Base-by-base conservation (phyloP, 2,329 filamentous ascomycete genomes). In the Apiospora marii region DNA sequence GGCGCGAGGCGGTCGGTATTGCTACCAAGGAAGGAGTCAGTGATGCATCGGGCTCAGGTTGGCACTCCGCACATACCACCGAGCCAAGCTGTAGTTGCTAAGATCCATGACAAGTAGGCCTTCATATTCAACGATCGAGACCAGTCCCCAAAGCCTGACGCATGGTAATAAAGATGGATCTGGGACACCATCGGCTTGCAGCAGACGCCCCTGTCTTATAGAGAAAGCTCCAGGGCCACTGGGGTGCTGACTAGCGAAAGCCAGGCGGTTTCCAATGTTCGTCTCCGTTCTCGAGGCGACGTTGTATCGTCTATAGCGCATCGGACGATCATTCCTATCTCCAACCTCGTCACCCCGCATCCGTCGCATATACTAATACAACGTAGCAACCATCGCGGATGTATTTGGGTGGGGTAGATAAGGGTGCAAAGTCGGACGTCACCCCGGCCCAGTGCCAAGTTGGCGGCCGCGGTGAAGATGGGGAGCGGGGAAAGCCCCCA, bases 1-100 rank as follows among this genome's bases (percentile, higher is more conserved):
- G 69, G 64, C 77, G 75, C 16, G 76, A 74, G 30, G 75, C 74
- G 37, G 73, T 75, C 3, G 73, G 67, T 46, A 70, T 76, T 78
- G 69, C 22, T 58, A 58, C 41, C 12, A 7, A 46, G 22, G n/a
- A 6, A 41, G 37, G 6, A 30, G 43, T 68, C 14, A 44, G 41
- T 48, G n/a, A 46, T 68, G n/a, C n/a, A 5, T 6, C 13, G 10
- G n/a, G 41, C 22, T 64, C 22, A 14, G 5, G n/a, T 68, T 48
- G 43, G 0, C 19, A 68, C 14, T 44, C 19, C 30, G 30, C 10
- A 70, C 68, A 27, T 53, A 58, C 68, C 68, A n/a, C 48, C 34
- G 34, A 70, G 30, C 30, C 68, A 70, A 44, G 46, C 48, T 27
- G 22, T 10, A 19, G 46, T 19, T 44, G 37, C 6, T 14, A 70